phyloP scores from a whole-genome alignment of 208 protist species.

The Trypanosoma platydactyli region DNA sequence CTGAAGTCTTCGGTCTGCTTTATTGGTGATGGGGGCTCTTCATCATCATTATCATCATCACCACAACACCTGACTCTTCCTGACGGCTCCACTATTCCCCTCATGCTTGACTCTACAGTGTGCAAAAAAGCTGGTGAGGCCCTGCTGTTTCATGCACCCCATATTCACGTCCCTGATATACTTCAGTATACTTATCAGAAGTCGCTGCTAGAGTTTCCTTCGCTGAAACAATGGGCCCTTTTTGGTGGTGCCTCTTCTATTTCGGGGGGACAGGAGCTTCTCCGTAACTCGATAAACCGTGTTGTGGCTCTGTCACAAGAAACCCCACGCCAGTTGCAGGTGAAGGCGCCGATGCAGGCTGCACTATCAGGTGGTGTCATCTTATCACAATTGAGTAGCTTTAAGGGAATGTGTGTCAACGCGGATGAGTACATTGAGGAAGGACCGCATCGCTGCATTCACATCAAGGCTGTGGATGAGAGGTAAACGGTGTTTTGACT shows the following conservation, averaged over 20 bases:
- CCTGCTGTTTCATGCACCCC: slow-evolving; percentile 18
- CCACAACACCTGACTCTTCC: slow-evolving; percentile 42
- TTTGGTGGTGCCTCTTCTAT: slow-evolving; percentile 38
- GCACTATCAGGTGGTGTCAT: slow-evolving; percentile 66
- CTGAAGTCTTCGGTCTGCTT: slow-evolving; percentile 27
- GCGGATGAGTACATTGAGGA: slow-evolving; percentile 69
- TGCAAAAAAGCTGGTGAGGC: slow-evolving; percentile 20
- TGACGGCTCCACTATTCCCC: slow-evolving; percentile 34
- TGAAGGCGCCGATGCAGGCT: slow-evolving; percentile 41
- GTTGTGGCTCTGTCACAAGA: slow-evolving; percentile 20
- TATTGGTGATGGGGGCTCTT: slow-evolving; percentile 15
- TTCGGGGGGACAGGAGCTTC: slow-evolving; percentile 10
- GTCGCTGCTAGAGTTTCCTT: slow-evolving; percentile 21
- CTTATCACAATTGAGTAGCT: slow-evolving; percentile 68
- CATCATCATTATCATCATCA: neutral
- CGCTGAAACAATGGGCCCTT: slow-evolving; percentile 39
- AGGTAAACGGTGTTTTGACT: slow-evolving; percentile 24
- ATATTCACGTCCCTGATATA: slow-evolving; percentile 14
- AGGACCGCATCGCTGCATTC: slow-evolving; percentile 66
- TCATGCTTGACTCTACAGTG: slow-evolving; percentile 5
- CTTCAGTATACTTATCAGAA: slow-evolving; percentile 25
- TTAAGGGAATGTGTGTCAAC: slow-evolving; percentile 75
- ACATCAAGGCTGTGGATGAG: slow-evolving; percentile 53
- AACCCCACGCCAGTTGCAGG: slow-evolving; percentile 26
- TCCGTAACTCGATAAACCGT: slow-evolving; percentile 30